Evolutionary conservation across 2,329 filamentous ascomycete genomes (phyloP).

Genomic region (Aspergillus fijiensis): DNA sequence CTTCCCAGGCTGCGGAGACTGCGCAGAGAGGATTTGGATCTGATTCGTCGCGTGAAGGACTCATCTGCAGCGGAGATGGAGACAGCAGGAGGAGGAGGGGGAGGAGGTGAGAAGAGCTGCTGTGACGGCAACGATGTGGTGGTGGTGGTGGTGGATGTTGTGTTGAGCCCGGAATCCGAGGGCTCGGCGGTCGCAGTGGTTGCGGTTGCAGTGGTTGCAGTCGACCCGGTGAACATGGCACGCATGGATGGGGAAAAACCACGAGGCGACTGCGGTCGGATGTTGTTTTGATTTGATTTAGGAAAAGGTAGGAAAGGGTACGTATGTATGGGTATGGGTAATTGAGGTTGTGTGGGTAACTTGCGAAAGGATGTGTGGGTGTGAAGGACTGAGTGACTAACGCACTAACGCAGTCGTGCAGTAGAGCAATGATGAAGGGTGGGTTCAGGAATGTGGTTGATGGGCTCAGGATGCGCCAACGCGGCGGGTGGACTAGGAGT

Average conservation of each 20-base stretch:
- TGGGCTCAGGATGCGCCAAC: constrained; percentile 10
- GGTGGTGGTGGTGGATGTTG: constrained; percentile 13
- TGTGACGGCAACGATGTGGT: constrained; percentile 18
- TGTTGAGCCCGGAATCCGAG: constrained; percentile 26
- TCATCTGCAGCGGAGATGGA: constrained; percentile 32
- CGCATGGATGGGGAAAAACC: constrained; percentile 34
- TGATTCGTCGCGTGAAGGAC: constrained; percentile 31
- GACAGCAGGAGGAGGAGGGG: constrained; percentile 29
- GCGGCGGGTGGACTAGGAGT: constrained; percentile 5
- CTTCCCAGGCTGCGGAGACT: constrained; percentile 37
- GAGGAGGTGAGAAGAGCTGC: constrained; percentile 27
- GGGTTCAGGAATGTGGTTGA: constrained; percentile 12
- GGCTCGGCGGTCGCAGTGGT: constrained; percentile 29
- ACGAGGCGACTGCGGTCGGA: constrained; percentile 24
- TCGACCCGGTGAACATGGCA: constrained; percentile 36
- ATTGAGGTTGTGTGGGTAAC: background rate
- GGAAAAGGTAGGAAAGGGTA: constrained; percentile 11
- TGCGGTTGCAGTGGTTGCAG: constrained; percentile 29
- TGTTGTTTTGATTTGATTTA: background rate
- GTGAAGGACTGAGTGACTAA: background rate
- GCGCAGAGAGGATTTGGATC: constrained; percentile 39
- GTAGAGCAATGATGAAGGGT: background rate
- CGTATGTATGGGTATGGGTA: constrained; percentile 2
- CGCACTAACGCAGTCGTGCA: background rate
- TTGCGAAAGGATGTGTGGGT: background rate